Evolutionary conservation across 2,329 filamentous ascomycete species (phyloP), one percentile per base, ranked within the genome.

Genomic region (Cladosporium cucumerinum): DNA sequence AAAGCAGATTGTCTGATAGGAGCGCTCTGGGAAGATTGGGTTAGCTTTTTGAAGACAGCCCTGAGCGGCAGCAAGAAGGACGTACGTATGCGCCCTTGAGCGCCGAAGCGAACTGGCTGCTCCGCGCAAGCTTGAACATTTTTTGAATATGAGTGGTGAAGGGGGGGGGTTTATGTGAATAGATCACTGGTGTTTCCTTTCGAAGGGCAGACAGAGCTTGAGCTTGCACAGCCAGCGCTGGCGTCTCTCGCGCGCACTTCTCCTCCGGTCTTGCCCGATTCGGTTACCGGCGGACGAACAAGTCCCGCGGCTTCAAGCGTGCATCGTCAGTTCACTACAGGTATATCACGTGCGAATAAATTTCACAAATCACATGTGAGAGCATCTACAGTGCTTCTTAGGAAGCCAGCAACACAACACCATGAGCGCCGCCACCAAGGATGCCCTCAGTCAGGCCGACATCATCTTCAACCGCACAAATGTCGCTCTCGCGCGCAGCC

Each of bases 111-210:
- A 95, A 83, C 79, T 90, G 89, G 81, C 90, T 87, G 82, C 87
- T 90, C 82, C 92, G 89, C 78, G 89, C 89, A 78, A 96, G 83
- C 81, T 89, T 95, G 85, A 93, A 96, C 93, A 97, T 97, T 75
- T 97, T 75, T 55, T 62, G 36, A 34, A 30, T 51, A 23, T 51
- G 58, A 34, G 60, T 30, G 60, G 60, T 26, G 30, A 26, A n/a
- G 34, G 39, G 25, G 49, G 32, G n/a, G 49, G 30, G 18, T 32
- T 23, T 39, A 32, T 54, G 60, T 62, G 49, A 62, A 55, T 55
- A 52, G 34, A 55, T 61, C 49, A 54, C 60, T 61, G 30, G n/a
- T 54, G 60, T 52, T 52, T 51, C 48, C 51, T 54, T 54, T 54
- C 51, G 26, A 46, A 58, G n/a, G 49, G 49, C 60, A 62, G 60